These are phyloP conservation scores for Phytophthora palmivora DNA, from an alignment of 352 stramenopile genomes.

Conservation along the genomic window DNA sequence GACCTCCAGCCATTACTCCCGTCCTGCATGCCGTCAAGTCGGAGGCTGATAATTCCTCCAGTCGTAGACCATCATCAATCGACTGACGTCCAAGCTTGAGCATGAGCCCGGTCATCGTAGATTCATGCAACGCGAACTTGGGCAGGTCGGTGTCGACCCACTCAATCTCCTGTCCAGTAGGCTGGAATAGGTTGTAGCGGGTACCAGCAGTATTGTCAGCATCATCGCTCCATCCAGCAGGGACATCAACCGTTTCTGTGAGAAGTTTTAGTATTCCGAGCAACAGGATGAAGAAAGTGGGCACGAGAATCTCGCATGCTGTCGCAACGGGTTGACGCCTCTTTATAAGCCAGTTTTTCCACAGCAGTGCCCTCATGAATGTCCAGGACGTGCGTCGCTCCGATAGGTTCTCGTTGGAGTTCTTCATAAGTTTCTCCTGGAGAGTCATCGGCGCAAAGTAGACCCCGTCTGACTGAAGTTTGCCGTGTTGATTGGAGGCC, in stretches of 20 bases:
- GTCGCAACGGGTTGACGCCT: constrained; percentile 53
- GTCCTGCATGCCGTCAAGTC: constrained; percentile 34
- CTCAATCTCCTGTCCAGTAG: constrained; percentile 34
- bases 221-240: constrained; percentile 52
- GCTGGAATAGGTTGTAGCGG: constrained; percentile 60
- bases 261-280: constrained; percentile 54
- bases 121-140: constrained; percentile 57
- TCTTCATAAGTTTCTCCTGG: constrained; percentile 17
- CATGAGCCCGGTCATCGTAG: constrained; percentile 62
- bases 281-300: constrained; percentile 63
- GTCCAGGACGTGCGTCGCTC: constrained; percentile 18
- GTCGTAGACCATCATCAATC: constrained; percentile 36
- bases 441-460: constrained; percentile 13
- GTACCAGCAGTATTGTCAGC: constrained; percentile 24
- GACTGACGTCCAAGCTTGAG: constrained; percentile 52
- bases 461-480: constrained; percentile 3
- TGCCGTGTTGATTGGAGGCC: constrained; percentile 7
- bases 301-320: constrained; percentile 58
- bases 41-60: constrained; percentile 43
- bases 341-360: constrained; percentile 77
- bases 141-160: constrained; percentile 43
- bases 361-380: constrained; percentile 51
- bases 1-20: constrained; percentile 40
- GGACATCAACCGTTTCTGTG: constrained; percentile 49
- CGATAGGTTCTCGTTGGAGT: constrained; percentile 3